Evolutionary conservation across 1,284 basidiomycete species (phyloP), one percentile per base, ranked within the genome.

Genomic region (Meripilus lineatus): DNA sequence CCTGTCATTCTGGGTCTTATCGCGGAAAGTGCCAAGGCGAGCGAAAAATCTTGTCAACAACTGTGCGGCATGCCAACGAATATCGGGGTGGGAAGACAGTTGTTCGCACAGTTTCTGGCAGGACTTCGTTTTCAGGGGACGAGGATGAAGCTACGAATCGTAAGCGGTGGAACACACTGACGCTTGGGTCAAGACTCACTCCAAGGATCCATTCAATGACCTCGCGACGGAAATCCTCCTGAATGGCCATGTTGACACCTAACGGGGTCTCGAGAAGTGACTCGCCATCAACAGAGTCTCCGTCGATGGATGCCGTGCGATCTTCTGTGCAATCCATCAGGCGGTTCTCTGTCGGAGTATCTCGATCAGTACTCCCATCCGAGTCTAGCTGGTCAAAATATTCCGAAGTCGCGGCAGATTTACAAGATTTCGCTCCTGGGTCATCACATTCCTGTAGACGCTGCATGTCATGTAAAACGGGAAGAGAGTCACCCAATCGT

Each of bases 61-160:
- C 52, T 75, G 71, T 0, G 65, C 74, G 1, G 80, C 80, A 43
- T 81, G 77, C 51, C 81, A 83, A 4, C 77, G 68, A 7, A 79
- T 82, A 50, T 81, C 72, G 0, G 65, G 67, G 0, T 72, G 79
- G 2, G 63, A 67, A 3, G 58, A 56, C 17, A 84, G 66, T 46
- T 83, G 76, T 41, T 80, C 72, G 33, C 66, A 59, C 21, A 84
- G 66, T 45, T 80, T 68, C 17, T 48, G 38, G 21, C 57, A 54
- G 8, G 40, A 18, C 23, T 50, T 41, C 41, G 52, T 42, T 40
- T 47, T 26, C 32, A 47, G 13, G 40, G 47, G 32, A 44, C n/a
- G n/a, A n/a, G n/a, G n/a, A n/a, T n/a, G n/a, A n/a, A n/a, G n/a
- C n/a, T n/a, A n/a, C n/a, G n/a, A n/a, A n/a, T n/a, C n/a, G n/a